Percentiles rank a stretch among this genome's conserved stretches.
Conservation (phyloP, 805 yeast species). For the Spathaspora gorwiae region DNA sequence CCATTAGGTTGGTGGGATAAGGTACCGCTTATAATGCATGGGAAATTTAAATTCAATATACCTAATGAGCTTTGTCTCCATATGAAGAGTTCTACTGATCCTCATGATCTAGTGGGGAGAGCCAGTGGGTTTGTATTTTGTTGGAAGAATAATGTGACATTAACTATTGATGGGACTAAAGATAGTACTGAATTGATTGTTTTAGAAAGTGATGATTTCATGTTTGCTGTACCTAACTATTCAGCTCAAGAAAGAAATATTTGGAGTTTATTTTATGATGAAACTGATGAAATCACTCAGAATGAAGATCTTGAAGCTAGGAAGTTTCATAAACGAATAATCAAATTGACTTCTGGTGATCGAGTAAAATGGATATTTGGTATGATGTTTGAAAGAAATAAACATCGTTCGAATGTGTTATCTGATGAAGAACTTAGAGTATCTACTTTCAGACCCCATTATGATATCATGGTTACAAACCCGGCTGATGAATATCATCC, state of each 20-base stretch:
- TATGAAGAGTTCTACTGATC: conserved; percentile 57
- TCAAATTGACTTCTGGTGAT: conserved; percentile 57
- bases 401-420: conserved; percentile 22
- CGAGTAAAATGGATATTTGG: conserved; percentile 78
- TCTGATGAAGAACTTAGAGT: conserved; percentile 42
- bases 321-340: conserved; percentile 36
- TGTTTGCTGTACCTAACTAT: conserved; percentile 53
- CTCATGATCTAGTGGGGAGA: conserved; percentile 53
- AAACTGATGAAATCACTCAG: conserved; percentile 13
- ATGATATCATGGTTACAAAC: conserved; percentile 54
- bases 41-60: conserved; percentile 45
- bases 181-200: conserved; percentile 47
- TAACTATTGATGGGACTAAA: conserved; percentile 48
- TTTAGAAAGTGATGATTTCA: conserved; percentile 53
- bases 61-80: conserved; percentile 54
- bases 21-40: conserved; percentile 51
- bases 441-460: conserved; percentile 53
- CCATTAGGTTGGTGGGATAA: conserved; percentile 52
- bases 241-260: conserved; percentile 27
- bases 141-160: conserved; percentile 53
- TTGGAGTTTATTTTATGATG: conserved; percentile 36
- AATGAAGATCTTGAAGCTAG: conserved; percentile 24
- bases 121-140: conserved; percentile 62
- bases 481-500: conserved; percentile 55
- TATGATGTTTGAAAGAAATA: conserved; percentile 63